Conservation (phyloP, 495 filamentous ascomycete genomes). For the Penicillium verhagenii region DNA sequence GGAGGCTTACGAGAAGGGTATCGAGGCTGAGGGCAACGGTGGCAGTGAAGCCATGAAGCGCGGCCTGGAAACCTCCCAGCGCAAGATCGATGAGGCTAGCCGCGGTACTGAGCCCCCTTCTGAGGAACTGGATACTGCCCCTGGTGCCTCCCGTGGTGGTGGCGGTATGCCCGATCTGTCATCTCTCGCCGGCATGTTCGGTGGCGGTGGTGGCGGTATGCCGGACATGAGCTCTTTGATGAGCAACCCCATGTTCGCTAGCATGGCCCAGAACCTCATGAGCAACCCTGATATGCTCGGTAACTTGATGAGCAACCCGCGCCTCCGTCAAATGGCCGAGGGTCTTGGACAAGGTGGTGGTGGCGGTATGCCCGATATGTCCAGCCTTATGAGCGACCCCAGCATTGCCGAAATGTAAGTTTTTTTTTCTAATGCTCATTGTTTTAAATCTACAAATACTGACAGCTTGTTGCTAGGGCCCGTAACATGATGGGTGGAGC, state of each 20-base stretch:
- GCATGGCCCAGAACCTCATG: conserved; percentile 96
- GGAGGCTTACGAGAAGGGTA: conserved; percentile 92
- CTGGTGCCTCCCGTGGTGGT: conserved; percentile 47
- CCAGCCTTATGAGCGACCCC: conserved; percentile 83
- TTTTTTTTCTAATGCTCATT: conserved; percentile 10
- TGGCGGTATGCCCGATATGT: conserved; percentile 79
- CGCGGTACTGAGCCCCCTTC: conserved; percentile 48
- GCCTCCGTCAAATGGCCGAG: conserved; percentile 71
- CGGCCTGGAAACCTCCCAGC: conserved; percentile 87
- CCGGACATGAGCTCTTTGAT: conserved; percentile 83
- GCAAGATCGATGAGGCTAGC: conserved; percentile 70
- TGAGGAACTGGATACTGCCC: conserved; percentile 48
- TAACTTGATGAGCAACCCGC: conserved; percentile 92
- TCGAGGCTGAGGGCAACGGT: conserved; percentile 90
- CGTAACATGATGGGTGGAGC: conserved; percentile 72
- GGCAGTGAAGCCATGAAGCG: conserved; percentile 83
- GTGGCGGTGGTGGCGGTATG: conserved; percentile 71
- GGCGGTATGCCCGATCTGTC: conserved; percentile 81
- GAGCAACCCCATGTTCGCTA: conserved; percentile 96
- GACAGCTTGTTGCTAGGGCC: conserved; percentile 51
- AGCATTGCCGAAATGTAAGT: conserved; percentile 91
- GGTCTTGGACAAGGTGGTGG: conserved; percentile 59
- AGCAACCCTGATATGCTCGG: conserved; percentile 87
- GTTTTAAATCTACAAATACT: conserved; percentile 8
- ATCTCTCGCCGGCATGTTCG: conserved; percentile 69